A percentile compares a stretch with the other conserved stretches of the same genome.
phyloP scores from a whole-genome alignment of 202 grass and related monocot genomes.

The Tripidium arundinaceum region DNA sequence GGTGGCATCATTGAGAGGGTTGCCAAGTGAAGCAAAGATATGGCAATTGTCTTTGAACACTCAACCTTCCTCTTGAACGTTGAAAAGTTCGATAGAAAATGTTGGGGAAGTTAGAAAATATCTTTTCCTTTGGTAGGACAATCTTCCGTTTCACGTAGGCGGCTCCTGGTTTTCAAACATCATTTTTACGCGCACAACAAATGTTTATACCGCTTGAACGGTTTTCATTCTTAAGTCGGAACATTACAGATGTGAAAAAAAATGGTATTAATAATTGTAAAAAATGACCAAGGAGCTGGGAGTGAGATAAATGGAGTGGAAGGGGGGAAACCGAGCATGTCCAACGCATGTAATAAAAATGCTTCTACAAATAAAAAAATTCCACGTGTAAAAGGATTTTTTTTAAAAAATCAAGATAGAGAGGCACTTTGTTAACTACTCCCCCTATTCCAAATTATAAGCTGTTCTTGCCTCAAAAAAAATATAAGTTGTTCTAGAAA shows the following conservation, averaged over 20 bases:
- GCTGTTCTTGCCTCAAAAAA: no score
- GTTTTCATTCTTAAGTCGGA: not conserved
- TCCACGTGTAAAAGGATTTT: not conserved
- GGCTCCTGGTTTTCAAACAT: not conserved
- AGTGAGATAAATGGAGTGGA: not conserved
- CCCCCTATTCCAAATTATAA: accelerated
- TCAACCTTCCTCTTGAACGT: not conserved
- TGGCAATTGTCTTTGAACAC: not conserved
- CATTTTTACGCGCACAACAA: not conserved
- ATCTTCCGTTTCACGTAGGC: not conserved
- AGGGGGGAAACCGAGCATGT: no score
- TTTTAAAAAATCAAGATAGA: not conserved
- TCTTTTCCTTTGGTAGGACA: not conserved
- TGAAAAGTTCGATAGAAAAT: no score
- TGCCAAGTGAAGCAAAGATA: no score
- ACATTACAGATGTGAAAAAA: no score
- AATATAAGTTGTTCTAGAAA: not conserved
- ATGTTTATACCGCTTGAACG: no score
- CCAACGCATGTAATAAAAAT: not conserved
- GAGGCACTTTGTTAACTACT: not conserved
- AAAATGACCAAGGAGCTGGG: no score
- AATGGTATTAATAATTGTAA: no score
- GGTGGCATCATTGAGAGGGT: not conserved
- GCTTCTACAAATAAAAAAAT: not conserved
- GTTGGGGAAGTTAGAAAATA: not conserved